Conservation (phyloP, 139 green algal species). For the Closterium sp. region DNA sequence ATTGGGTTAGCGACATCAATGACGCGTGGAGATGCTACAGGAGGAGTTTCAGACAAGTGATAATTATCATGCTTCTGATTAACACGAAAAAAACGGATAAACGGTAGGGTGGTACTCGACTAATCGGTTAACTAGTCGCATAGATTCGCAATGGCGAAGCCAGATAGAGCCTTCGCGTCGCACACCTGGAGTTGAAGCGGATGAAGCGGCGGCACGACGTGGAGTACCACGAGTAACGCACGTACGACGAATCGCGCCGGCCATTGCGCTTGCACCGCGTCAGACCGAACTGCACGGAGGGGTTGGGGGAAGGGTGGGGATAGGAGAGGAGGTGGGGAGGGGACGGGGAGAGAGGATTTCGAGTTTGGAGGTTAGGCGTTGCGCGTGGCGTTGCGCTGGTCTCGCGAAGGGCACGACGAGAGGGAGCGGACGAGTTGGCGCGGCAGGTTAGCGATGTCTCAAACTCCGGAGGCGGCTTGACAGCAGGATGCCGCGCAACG, state of each 20-base stretch:
- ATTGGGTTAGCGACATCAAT: too few relatives aligned
- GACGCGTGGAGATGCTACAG: too few relatives aligned
- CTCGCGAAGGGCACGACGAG: background rate
- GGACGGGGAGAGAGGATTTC: too few relatives aligned
- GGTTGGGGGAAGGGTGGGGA: background rate
- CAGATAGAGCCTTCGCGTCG: too few relatives aligned
- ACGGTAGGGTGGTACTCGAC: background rate
- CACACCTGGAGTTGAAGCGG: background rate
- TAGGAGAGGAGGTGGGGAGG: background rate
- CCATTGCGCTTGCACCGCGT: background rate
- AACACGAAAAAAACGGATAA: too few relatives aligned
- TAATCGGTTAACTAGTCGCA: background rate
- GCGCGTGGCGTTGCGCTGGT: too few relatives aligned
- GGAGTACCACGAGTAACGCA: conserved; percentile 1
- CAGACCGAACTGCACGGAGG: background rate
- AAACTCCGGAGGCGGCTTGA: too few relatives aligned
- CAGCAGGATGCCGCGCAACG: too few relatives aligned
- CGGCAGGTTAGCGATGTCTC: background rate
- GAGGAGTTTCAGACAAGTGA: too few relatives aligned
- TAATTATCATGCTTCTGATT: too few relatives aligned
- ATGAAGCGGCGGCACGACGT: background rate
- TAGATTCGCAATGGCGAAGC: background rate
- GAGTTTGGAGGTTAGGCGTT: too few relatives aligned
- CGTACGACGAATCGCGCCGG: background rate
- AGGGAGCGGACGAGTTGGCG: background rate